Evolutionary conservation across 208 protist species (phyloP).

Genomic region (Zelonia costaricensis): DNA sequence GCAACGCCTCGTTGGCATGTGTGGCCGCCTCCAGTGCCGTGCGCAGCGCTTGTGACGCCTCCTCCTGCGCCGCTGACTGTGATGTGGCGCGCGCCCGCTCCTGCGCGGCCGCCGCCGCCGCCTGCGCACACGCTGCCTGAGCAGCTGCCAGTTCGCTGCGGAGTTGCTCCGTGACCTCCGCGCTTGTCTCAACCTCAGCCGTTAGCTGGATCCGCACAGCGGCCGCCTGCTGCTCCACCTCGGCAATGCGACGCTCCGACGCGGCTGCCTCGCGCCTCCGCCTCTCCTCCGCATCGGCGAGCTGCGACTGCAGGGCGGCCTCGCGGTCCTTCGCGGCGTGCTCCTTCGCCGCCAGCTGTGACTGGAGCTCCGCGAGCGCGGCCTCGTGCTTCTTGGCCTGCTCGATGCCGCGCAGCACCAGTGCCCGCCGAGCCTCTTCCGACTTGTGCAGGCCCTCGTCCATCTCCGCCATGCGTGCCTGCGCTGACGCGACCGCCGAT

Average conservation of each 20-base stretch:
- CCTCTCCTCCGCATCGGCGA: neutral
- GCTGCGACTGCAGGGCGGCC: neutral
- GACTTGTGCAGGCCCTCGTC: conserved; percentile 6
- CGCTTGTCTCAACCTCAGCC: neutral
- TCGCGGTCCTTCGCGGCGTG: neutral
- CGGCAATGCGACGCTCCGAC: neutral
- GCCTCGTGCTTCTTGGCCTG: neutral
- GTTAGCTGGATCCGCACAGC: neutral
- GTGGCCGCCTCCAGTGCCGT: conserved; percentile 13
- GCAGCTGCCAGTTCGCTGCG: neutral
- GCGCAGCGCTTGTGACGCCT: conserved; percentile 1
- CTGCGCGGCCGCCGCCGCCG: neutral
- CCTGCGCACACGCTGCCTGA: neutral
- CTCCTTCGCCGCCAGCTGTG: conserved; percentile 6
- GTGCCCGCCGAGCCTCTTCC: conserved; percentile 3
- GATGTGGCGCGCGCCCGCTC: too few relatives aligned
- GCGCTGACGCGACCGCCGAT: neutral
- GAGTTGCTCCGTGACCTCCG: neutral
- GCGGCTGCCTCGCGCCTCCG: too few relatives aligned
- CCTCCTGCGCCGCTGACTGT: conserved; percentile 3
- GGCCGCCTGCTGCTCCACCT: neutral
- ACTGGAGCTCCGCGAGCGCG: neutral
- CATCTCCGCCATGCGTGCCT: neutral
- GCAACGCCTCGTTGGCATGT: neutral
- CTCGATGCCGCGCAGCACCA: neutral